Evolutionary conservation across 257 asterid genomes (phyloP), one percentile per base, ranked within the genome.

Genomic region (Plectranthus barbatus): DNA sequence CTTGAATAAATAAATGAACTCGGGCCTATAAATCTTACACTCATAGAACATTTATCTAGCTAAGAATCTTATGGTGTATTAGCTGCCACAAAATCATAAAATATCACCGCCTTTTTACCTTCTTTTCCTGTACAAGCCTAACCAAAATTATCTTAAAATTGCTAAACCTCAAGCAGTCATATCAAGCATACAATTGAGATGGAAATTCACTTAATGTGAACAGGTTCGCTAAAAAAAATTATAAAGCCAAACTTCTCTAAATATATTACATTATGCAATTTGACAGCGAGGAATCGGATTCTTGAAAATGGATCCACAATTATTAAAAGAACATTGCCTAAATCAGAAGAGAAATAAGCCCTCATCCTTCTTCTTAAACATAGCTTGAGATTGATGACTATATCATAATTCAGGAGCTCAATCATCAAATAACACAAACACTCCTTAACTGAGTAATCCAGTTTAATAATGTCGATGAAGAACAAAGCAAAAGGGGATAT

Each of bases 391-490:
- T 33, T 18, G 62, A 60, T 8, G n/a, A 14, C 36, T n/a, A 51
- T 2, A 34, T 58, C 72, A 41, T 41, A 50, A 50, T 24, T 21
- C 51, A 44, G 54, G 41, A 33, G n/a, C 49, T 11, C 14, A 57
- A 62, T 67, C 53, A 68, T 63, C 69, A 68, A 15, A 54, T 7
- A 33, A 31, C 47, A 42, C 41, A 5, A 26, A 36, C 6, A 52
- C 14, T 20, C 31, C 14, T 2, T 39, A 42, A 23, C 4, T 13
- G n/a, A 19, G 31, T 14, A 20, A 17, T 9, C 52, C 23, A 7
- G 56, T 36, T 56, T 15, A 20, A 62, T 76, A 69, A 66, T 80
- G 93, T 79, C 83, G 42, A 81, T 77, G 26, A 20, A n/a, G 1
- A 13, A n/a, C 26, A 6, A 48, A 37, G 9, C 7, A 5, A 13